Evolutionary conservation across 306 rosid species (phyloP), one percentile per base, ranked within the genome.

Genomic region (Oemleria cerasiformis): DNA sequence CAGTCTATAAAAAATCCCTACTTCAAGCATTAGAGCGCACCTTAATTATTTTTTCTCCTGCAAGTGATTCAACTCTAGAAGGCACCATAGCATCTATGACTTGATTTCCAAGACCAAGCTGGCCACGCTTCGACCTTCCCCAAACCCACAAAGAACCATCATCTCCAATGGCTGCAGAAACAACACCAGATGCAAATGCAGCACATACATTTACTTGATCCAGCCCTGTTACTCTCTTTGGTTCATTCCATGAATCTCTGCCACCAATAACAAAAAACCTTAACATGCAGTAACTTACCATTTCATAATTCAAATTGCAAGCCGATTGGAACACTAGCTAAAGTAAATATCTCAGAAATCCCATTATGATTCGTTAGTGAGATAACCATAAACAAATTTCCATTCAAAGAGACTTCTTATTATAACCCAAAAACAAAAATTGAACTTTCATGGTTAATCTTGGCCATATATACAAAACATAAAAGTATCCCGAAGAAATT

Each of bases 81-180:
- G 98, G 97, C 21, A 65, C 53, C 72, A 83, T 36, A 63, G 96
- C 87, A 76, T 87, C 85, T 5, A 63, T 75, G 65, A 86, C 53
- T 23, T 78, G 73, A 61, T 83, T 72, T 17, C 96, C 97, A 60
- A 91, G 92, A n/a, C 97, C 97, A 72, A 91, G 92, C 81, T 91
- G 98, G 39, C 97, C 98, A 2, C 91, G 96, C 68, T 83, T 89
- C 1, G 95, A 94, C 81, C 74, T 91, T 16, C 98, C 98, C 97
- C 97, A 93, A 10, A 88, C 87, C 92, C 94, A 94, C 65, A 94
- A 49, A 69, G 94, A 87, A 34, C 97, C 96, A 63, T 89, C 96
- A 17, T 91, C 94, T 30, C 91, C 96, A 85, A 94, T 11, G 2
- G 91, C 97, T 16, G 87, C 86, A 49, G 97, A 88, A 73, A 89